Evolutionary conservation across 2,329 filamentous ascomycete species (phyloP), one percentile per base, ranked within the genome.

Genomic region (Epichloe sp.): DNA sequence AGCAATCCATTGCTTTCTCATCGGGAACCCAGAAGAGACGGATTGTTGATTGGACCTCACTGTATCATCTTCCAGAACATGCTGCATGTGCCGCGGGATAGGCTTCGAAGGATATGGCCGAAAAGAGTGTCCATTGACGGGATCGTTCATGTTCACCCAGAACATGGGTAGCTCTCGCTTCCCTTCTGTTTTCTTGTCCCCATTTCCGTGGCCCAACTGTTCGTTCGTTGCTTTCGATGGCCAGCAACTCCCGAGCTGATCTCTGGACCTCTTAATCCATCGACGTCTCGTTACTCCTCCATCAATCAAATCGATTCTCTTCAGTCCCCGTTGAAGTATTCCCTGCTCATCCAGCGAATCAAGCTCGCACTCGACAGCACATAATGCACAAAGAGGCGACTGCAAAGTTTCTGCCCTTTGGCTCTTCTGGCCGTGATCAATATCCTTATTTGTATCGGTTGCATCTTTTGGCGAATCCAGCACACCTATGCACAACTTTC

Each of bases 71-170:
- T 37, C 38, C 14, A 42, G 26, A 23, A 35, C 19, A 26, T 44
- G 56, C 44, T 65, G 67, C 71, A 76, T 76, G 60, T 71, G 73
- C 14, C 56, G 53, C 0, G 77, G 77, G 11, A 79, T 68, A 1
- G 76, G 73, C 54, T 79, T 80, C 11, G 73, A 67, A 4, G 66
- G 69, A 49, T 68, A 70, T 2, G 74, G 72, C 54, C 64, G 67
- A 57, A 79, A 79, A 2, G 71, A 65, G 4, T 66, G 63, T 10
- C 68, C 62, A 14, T 71, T 68, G 11, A 78, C 53, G 0, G 77
- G 76, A 53, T 80, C 71, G 31, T 64, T 62, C 4, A 76, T 68
- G 36, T 73, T 71, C 6, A 79, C 69, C 60, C 77, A 79, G 5
- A 78, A 70, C 1, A 65, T 62, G 3, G 66, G 65, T 43, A 63